These are phyloP conservation scores for Fusarium nelsonii DNA, from an alignment of 2,329 filamentous ascomycete genomes.

Conservation along the genomic window DNA sequence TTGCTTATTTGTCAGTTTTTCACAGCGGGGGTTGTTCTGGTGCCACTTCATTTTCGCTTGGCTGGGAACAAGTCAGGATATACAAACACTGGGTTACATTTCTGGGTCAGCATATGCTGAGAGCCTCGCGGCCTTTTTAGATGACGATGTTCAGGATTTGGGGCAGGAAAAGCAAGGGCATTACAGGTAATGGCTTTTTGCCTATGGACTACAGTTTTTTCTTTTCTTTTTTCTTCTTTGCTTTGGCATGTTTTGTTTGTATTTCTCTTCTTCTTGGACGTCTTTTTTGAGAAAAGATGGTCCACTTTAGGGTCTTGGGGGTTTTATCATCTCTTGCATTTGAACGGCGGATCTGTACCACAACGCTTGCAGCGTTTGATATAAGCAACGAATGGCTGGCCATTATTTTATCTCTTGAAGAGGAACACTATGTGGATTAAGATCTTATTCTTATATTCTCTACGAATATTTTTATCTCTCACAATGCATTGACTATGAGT, in stretches of 20 bases:
- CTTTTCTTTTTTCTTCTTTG: slow-evolving; percentile 2
- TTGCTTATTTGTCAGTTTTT: slow-evolving; percentile 25
- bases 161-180: slow-evolving; percentile 8
- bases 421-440: background rate
- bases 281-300: slow-evolving; percentile 31
- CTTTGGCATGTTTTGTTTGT: background rate
- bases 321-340: slow-evolving; percentile 41
- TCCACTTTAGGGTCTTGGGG: slow-evolving; percentile 34
- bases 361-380: slow-evolving; percentile 23
- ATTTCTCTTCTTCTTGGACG: slow-evolving; percentile 25
- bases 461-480: slow-evolving; percentile 18
- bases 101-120: slow-evolving; percentile 43
- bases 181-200: slow-evolving; percentile 26
- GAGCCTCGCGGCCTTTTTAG: slow-evolving; percentile 48
- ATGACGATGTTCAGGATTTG: slow-evolving; percentile 16
- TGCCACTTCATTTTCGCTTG: slow-evolving; percentile 32
- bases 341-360: slow-evolving; percentile 15
- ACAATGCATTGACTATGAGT: slow-evolving; percentile 36
- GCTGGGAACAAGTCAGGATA: slow-evolving; percentile 33
- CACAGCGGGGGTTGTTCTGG: slow-evolving; percentile 45
- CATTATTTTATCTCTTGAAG: slow-evolving; percentile 33
- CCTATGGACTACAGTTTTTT: slow-evolving; percentile 3
- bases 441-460: slow-evolving; percentile 6
- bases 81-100: slow-evolving; percentile 41
- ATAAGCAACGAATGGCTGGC: slow-evolving; percentile 35